Percentiles rank a stretch among this genome's conserved stretches.
Conservation (phyloP, 169 alveolate species). For the Besnoitia besnoiti region DNA sequence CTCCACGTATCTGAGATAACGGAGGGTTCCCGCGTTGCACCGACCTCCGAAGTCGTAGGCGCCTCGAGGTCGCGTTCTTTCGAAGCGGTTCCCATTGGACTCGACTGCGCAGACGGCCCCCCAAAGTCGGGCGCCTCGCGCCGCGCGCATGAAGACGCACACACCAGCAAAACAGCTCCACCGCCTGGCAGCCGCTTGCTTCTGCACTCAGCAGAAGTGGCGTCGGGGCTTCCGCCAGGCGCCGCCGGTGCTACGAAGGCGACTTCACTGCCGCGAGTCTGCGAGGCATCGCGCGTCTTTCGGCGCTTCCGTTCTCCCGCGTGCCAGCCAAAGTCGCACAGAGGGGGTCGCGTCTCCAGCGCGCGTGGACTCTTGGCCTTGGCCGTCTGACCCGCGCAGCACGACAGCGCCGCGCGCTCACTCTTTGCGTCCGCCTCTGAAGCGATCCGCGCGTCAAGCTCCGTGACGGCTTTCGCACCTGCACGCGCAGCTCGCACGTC, state of each 20-base stretch:
- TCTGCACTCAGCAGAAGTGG: not conserved
- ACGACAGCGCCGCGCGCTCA: too few species aligned
- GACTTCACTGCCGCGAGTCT: not conserved
- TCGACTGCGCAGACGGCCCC: not conserved
- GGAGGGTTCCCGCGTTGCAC: not conserved
- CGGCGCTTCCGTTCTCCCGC: not conserved
- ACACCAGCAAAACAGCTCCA: not conserved
- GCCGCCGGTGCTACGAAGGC: not conserved
- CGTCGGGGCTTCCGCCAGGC: not conserved
- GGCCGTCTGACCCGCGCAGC: too few species aligned
- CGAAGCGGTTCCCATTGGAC: not conserved
- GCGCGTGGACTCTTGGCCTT: too few species aligned
- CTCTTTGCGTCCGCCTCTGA: not conserved
- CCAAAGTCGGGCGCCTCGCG: not conserved
- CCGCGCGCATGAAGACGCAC: not conserved
- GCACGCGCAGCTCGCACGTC: not conserved
- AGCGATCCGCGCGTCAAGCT: not conserved
- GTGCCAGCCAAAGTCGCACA: not conserved
- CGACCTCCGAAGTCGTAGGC: not conserved
- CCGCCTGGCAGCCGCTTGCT: not conserved
- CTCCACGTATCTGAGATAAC: not conserved
- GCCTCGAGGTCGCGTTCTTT: not conserved
- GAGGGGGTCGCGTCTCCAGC: too few species aligned
- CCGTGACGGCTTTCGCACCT: not conserved
- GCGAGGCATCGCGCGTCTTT: not conserved